These are phyloP conservation scores for Starmerella lactis-condensi DNA, from an alignment of 805 yeast genomes.

Conservation along the genomic window DNA sequence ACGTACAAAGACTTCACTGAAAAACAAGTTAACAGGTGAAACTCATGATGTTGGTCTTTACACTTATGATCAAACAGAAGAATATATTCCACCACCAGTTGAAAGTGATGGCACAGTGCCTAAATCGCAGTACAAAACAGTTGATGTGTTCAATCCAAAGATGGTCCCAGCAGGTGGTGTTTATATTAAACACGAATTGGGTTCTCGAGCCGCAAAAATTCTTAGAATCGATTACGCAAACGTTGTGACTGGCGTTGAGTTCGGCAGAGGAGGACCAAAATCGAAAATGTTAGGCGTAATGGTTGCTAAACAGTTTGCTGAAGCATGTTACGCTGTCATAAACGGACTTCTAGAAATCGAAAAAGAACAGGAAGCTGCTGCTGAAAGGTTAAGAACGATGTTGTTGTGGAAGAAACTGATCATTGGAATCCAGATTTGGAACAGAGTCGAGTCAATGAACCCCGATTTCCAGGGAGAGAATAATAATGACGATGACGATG, in stretches of 20 bases:
- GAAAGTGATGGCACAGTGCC: slow-evolving; percentile 44
- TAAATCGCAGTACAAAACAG: slow-evolving; percentile 63
- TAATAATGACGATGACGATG: not conserved
- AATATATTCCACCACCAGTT: slow-evolving; percentile 47
- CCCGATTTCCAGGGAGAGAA: slow-evolving; percentile 7
- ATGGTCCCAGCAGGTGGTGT: slow-evolving; percentile 76
- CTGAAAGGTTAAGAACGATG: slow-evolving; percentile 27
- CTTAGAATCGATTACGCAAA: slow-evolving; percentile 63
- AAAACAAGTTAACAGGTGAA: slow-evolving; percentile 15
- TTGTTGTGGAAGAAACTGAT: slow-evolving; percentile 23
- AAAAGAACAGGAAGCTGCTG: slow-evolving; percentile 26
- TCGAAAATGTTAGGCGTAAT: slow-evolving; percentile 63
- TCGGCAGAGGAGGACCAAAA: slow-evolving; percentile 26
- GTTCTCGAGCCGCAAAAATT: slow-evolving; percentile 52
- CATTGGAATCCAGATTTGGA: slow-evolving; percentile 19
- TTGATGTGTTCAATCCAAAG: slow-evolving; percentile 55
- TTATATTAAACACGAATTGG: slow-evolving; percentile 33
- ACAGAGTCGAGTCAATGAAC: slow-evolving; percentile 17
- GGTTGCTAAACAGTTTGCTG: slow-evolving; percentile 41
- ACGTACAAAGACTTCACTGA: slow-evolving; percentile 25
- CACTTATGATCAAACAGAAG: slow-evolving; percentile 59
- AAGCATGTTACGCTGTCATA: slow-evolving; percentile 38
- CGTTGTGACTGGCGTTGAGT: slow-evolving; percentile 78
- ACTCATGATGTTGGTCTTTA: slow-evolving; percentile 30
- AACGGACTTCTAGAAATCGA: slow-evolving; percentile 32